Evolutionary conservation across 805 yeast genomes (phyloP).

Genomic region (Candida easanensis): DNA sequence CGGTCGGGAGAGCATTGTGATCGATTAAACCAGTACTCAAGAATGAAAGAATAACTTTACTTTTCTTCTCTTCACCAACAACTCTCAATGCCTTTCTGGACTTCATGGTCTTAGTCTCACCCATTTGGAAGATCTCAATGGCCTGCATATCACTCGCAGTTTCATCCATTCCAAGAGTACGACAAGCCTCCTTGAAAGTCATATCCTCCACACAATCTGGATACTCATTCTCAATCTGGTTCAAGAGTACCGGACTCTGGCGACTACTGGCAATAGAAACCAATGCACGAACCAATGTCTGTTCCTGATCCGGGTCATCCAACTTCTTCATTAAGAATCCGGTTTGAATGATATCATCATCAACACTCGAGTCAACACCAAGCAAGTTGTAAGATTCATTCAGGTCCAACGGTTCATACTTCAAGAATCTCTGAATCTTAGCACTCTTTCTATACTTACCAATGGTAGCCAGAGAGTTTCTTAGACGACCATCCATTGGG

Average conservation of each 20-base stretch:
- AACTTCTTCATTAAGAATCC: slow-evolving; percentile 65
- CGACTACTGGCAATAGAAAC: slow-evolving; percentile 58
- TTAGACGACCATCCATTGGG: slow-evolving; percentile 27
- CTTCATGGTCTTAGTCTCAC: slow-evolving; percentile 47
- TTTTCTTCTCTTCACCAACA: slow-evolving; percentile 52
- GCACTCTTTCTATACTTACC: slow-evolving; percentile 38
- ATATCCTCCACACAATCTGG: slow-evolving; percentile 29
- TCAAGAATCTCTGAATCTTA: slow-evolving; percentile 35
- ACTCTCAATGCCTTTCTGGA: slow-evolving; percentile 56
- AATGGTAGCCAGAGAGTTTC: slow-evolving; percentile 38
- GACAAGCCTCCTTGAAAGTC: slow-evolving; percentile 41
- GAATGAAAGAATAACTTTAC: slow-evolving; percentile 54
- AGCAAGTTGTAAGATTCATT: slow-evolving; percentile 50
- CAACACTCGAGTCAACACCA: slow-evolving; percentile 50
- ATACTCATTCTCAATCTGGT: slow-evolving; percentile 43
- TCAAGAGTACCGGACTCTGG: slow-evolving; percentile 54
- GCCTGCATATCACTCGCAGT: slow-evolving; percentile 57
- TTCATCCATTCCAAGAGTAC: slow-evolving; percentile 45
- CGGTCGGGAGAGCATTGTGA: slow-evolving; percentile 54
- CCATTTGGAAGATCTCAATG: slow-evolving; percentile 47
- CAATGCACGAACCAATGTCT: slow-evolving; percentile 51
- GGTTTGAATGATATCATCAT: slow-evolving; percentile 70
- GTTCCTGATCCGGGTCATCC: slow-evolving; percentile 45
- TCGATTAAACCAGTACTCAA: slow-evolving; percentile 63
- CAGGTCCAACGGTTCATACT: slow-evolving; percentile 46